phyloP scores from a whole-genome alignment of 495 filamentous ascomycete species.

The Barbatosphaeria neglecta region DNA sequence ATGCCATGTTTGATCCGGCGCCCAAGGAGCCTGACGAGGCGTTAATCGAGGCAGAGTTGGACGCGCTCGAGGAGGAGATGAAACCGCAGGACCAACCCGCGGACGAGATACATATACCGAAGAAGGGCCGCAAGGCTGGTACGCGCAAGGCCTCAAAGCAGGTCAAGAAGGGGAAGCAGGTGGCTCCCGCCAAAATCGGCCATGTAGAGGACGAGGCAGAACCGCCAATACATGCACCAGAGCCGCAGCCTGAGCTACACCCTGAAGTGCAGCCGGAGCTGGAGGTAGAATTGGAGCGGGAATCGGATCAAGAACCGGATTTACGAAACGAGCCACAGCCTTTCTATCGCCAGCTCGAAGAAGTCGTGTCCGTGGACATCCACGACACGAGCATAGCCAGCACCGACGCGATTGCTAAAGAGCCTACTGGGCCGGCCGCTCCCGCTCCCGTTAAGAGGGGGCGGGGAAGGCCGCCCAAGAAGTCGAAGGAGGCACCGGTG shows the following conservation, averaged over 20 bases:
- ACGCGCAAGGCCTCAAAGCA: conserved; percentile 32
- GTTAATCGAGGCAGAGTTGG: conserved; percentile 30
- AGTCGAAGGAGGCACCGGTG: conserved; percentile 7
- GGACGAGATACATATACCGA: conserved; percentile 21
- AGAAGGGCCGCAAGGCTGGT: conserved; percentile 33
- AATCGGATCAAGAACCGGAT: conserved; percentile 19
- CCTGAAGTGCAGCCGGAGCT: too few relatives aligned
- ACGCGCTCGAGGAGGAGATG: conserved; percentile 35
- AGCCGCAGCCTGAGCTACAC: conserved; percentile 10
- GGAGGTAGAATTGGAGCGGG: too few relatives aligned
- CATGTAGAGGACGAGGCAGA: conserved; percentile 12
- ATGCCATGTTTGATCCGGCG: conserved; percentile 33
- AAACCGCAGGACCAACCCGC: conserved; percentile 13
- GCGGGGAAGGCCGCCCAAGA: conserved; percentile 19
- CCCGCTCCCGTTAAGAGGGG: conserved; percentile 19
- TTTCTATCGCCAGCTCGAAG: neutral
- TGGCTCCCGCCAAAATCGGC: conserved; percentile 2
- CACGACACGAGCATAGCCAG: conserved; percentile 28
- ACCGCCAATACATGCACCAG: conserved; percentile 15
- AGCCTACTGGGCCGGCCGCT: conserved; percentile 9
- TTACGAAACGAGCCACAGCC: too few relatives aligned
- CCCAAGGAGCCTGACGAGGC: conserved; percentile 31
- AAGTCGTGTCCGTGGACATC: conserved; percentile 18
- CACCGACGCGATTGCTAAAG: conserved; percentile 27
- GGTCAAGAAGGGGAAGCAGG: conserved; percentile 31